Evolutionary conservation across 2,329 filamentous ascomycete genomes (phyloP), one percentile per base, ranked within the genome.

Genomic region (Colletotrichum euphorbiae): DNA sequence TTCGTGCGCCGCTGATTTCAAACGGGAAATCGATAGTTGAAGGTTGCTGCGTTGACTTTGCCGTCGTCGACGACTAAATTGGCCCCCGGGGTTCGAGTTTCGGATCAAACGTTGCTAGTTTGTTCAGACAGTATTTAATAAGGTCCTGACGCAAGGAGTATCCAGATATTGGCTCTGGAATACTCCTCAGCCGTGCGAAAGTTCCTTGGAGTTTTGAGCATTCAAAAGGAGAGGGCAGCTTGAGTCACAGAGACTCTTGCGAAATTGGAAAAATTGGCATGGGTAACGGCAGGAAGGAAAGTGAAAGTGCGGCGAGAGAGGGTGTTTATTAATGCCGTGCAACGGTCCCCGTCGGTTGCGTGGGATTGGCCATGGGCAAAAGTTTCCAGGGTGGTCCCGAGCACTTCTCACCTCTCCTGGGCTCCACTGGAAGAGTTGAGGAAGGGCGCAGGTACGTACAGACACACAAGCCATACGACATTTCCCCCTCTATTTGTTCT

Each of bases 121-220:
- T 50, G 24, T 38, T 28, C 45, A 67, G 67, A 67, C 50, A 66
- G 63, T 68, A 55, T 69, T 59, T 69, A 65, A 51, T 38, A 73
- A 77, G 78, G 77, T 84, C 84, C 84, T 86, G 85, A 88, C 85
- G 85, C 85, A 88, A 88, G 85, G 85, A 87, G 85, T 87, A 87
- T 85, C 85, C 85, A 87, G 84, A 84, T 71, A 36, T 80, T 74
- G 72, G 74, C 76, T 81, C 85, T 84, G 85, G 80, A 76, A 86
- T 87, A 87, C 85, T 86, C 85, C 85, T 88, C 85, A 87, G 85
- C 85, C 85, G 83, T 87, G 81, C 82, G 82, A 81, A 70, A 77
- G 69, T 71, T 75, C 72, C 65, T 61, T 40, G 42, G 11, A 31
- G 38, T 45, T 43, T 60, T 52, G 28, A 57, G 65, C 68, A 70